Evolutionary conservation across 768 basidiomycete species (phyloP).

Genomic region (Hydnomerulius pinastri): DNA sequence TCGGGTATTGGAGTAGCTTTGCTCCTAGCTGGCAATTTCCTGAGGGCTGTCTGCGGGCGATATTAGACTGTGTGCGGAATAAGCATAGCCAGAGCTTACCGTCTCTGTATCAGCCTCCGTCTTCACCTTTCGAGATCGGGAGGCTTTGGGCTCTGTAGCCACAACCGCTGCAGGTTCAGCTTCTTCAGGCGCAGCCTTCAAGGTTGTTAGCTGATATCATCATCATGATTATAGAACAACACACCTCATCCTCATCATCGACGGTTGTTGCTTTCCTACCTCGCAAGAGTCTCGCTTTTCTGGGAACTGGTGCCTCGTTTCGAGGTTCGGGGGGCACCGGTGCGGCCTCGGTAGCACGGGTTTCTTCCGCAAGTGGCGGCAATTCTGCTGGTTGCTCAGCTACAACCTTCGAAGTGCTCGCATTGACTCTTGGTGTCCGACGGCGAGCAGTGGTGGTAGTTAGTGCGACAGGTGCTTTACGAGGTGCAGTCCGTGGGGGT

Average conservation of each 20-base stretch:
- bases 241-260: conserved; percentile 1
- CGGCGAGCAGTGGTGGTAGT: conserved; percentile 18
- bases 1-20: not conserved
- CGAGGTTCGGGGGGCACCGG: conserved; percentile 13
- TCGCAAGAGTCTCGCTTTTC: conserved; percentile 10
- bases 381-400: not conserved
- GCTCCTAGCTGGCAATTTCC: not conserved
- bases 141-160: not conserved
- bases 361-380: not conserved
- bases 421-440: conserved; percentile 1
- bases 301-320: conserved; percentile 24
- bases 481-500: not conserved
- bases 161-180: not conserved
- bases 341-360: not conserved
- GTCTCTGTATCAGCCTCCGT: not conserved
- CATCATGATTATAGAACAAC: not conserved
- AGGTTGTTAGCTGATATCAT: not conserved
- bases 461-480: not conserved
- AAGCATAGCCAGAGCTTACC: not conserved
- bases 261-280: conserved; percentile 3
- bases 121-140: conserved; percentile 5
- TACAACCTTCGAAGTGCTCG: not conserved
- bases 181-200: not conserved
- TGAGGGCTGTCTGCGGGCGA: not conserved
- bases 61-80: not conserved